Evolutionary conservation across 257 asterid species (phyloP).

Genomic region (Nyctanthes arbortristis): DNA sequence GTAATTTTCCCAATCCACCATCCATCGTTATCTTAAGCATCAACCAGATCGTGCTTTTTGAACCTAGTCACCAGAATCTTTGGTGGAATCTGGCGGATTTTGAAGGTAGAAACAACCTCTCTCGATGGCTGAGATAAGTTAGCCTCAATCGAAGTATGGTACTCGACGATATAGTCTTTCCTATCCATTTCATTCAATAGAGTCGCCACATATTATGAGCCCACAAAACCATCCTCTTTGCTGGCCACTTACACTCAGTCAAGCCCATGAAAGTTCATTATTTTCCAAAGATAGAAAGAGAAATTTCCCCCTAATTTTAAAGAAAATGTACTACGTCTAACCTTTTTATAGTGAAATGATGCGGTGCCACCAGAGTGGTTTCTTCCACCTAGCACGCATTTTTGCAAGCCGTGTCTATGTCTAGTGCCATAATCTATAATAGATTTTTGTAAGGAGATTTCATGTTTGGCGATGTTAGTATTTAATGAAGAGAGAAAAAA

Average conservation of each 20-base stretch:
- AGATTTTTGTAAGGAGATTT: no score
- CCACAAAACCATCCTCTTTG: conserved; percentile 29
- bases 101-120: conserved; percentile 25
- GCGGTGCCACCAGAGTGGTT: no score
- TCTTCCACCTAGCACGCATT: no score
- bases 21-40: conserved; percentile 42
- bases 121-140: conserved; percentile 29
- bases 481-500: no score
- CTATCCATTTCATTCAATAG: conserved; percentile 7
- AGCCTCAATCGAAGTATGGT: conserved; percentile 24
- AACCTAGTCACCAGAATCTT: background rate
- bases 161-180: conserved; percentile 22
- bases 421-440: no score
- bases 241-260: conserved; percentile 31
- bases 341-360: no score
- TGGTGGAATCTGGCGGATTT: conserved; percentile 38
- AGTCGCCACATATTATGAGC: conserved; percentile 31
- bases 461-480: no score
- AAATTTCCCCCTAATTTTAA: no score
- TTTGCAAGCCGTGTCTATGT: no score
- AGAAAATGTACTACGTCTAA: no score
- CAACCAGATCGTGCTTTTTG: conserved; percentile 27
- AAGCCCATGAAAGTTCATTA: conserved; percentile 18
- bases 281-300: no score
- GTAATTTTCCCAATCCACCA: conserved; percentile 50